Conservation (phyloP, 176 grass and related monocot species). For the Carex pumila region DNA sequence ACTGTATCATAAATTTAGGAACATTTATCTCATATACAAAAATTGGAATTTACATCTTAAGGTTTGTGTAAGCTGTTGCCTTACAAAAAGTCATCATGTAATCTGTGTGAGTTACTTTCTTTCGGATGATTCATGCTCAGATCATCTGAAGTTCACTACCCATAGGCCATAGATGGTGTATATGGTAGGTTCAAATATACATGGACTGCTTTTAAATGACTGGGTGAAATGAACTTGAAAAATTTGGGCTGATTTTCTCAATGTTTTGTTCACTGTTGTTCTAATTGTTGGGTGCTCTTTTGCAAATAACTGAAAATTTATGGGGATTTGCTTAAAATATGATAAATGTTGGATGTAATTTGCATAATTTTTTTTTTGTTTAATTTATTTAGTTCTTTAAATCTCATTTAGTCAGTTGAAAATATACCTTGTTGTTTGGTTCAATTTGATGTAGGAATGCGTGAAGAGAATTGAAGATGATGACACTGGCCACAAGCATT, state of each 20-base stretch:
- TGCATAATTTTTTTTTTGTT: background rate
- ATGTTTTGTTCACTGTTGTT: background rate
- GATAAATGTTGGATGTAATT: constrained; percentile 4
- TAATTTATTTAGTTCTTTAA: constrained; percentile 2
- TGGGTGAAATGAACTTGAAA: background rate
- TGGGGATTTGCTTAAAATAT: background rate
- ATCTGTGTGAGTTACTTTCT: background rate
- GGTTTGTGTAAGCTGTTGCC: background rate
- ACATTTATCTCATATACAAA: background rate
- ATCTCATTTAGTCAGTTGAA: constrained; percentile 11
- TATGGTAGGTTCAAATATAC: background rate
- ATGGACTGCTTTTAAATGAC: background rate
- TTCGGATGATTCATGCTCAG: background rate
- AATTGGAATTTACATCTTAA: background rate
- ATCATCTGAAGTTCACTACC: background rate
- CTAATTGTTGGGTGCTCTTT: background rate
- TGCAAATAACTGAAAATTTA: background rate
- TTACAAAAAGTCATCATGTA: background rate
- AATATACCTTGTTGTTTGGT: constrained; percentile 19
- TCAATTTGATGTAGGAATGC: constrained; percentile 53
- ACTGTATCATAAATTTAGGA: background rate
- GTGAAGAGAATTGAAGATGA: constrained; percentile 62
- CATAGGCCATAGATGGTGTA: background rate
- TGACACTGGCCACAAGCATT: constrained; percentile 78
- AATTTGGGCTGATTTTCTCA: background rate